Percentiles rank a stretch among this genome's conserved stretches.
Conservation (phyloP, 805 yeast species). For the Myxozyma sirexii region DNA sequence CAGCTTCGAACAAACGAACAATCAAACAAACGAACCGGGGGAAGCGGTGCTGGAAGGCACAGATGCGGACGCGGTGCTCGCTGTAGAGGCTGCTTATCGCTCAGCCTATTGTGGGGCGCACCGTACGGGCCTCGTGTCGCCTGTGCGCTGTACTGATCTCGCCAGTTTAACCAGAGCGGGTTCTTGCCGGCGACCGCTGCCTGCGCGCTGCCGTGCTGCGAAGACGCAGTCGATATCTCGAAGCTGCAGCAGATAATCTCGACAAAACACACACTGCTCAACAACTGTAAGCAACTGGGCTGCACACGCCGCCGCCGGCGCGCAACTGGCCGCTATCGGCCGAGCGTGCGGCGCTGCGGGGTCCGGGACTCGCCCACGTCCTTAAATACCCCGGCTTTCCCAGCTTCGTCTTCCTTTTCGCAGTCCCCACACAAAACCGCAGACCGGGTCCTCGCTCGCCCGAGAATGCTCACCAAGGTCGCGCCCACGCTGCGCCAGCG, state of each 20-base stretch:
- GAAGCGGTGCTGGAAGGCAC: not conserved
- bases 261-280: not conserved
- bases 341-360: slow-evolving; percentile 1
- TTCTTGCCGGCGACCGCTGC: too few species aligned
- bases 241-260: not conserved
- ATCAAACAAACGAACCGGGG: not conserved
- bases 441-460: too few species aligned
- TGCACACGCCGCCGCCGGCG: too few species aligned
- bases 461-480: slow-evolving; percentile 18
- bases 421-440: too few species aligned
- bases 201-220: too few species aligned
- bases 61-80: not conserved
- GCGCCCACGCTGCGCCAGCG: slow-evolving; percentile 24
- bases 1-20: not conserved
- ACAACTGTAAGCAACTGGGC: too few species aligned
- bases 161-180: not conserved
- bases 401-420: not conserved
- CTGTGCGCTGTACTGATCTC: too few species aligned
- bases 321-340: not conserved
- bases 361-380: not conserved
- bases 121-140: not conserved
- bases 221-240: not conserved
- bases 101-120: not conserved
- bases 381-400: not conserved
- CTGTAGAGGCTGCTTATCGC: not conserved